Evolutionary conservation across 352 stramenopile species (phyloP).

Genomic region (Paralagenidium karlingii): DNA sequence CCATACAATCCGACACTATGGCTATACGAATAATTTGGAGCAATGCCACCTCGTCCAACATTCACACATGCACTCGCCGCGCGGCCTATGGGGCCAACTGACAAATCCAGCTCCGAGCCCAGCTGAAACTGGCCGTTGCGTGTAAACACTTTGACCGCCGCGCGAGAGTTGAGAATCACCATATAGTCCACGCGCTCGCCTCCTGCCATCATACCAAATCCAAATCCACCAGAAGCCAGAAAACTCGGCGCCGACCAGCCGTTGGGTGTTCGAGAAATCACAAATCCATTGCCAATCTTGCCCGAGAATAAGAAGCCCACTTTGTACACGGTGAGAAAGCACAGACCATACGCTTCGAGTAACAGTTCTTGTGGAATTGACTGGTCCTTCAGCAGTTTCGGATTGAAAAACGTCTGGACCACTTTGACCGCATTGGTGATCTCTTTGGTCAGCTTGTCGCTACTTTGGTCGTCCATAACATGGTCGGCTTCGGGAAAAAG

Average conservation of each 20-base stretch:
- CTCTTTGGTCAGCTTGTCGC: slow-evolving; percentile 42
- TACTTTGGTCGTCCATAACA: slow-evolving; percentile 41
- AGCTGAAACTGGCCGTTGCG: slow-evolving; percentile 65
- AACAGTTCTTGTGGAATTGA: slow-evolving; percentile 69
- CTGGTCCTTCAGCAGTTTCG: slow-evolving; percentile 66
- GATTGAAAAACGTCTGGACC: slow-evolving; percentile 56
- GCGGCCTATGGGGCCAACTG: slow-evolving; percentile 51
- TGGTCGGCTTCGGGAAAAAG: too few relatives aligned
- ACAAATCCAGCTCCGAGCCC: slow-evolving; percentile 57
- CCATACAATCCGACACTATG: slow-evolving; percentile 65
- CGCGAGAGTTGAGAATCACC: slow-evolving; percentile 60
- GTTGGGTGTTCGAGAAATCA: slow-evolving; percentile 54
- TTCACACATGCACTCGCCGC: slow-evolving; percentile 52
- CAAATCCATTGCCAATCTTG: slow-evolving; percentile 64
- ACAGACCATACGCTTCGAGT: slow-evolving; percentile 54
- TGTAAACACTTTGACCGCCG: slow-evolving; percentile 68
- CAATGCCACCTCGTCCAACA: slow-evolving; percentile 38
- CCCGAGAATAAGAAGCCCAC: slow-evolving; percentile 65
- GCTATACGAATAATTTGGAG: slow-evolving; percentile 73
- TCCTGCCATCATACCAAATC: slow-evolving; percentile 78
- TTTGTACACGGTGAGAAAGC: slow-evolving; percentile 79
- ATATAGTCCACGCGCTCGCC: slow-evolving; percentile 75
- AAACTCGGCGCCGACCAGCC: slow-evolving; percentile 70
- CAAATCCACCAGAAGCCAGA: slow-evolving; percentile 47
- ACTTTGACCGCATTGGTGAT: slow-evolving; percentile 49